Evolutionary conservation across 306 rosid species (phyloP).

Genomic region (Begonia fuchsioides): DNA sequence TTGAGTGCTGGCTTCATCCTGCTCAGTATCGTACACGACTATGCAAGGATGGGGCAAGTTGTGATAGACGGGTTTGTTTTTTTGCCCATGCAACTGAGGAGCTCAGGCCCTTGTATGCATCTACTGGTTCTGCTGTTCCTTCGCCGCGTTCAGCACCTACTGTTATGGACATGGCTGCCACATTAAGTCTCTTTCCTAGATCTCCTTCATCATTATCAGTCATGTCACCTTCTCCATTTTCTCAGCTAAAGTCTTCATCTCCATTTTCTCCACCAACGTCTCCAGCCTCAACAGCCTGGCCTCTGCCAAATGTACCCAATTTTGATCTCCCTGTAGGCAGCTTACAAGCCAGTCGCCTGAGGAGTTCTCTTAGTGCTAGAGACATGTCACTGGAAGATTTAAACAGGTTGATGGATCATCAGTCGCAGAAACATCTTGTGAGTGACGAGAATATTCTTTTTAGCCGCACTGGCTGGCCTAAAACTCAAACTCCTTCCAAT

Average conservation of each 20-base stretch:
- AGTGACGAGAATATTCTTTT: constrained; percentile 49
- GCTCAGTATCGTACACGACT: constrained; percentile 89
- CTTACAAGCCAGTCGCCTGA: constrained; percentile 73
- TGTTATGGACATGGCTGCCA: constrained; percentile 96
- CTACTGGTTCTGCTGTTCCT: constrained; percentile 80
- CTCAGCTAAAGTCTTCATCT: constrained; percentile 71
- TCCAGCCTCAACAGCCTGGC: constrained; percentile 47
- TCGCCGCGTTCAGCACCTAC: constrained; percentile 58
- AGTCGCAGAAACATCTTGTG: constrained; percentile 47
- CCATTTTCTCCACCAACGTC: constrained; percentile 26
- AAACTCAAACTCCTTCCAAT: constrained; percentile 62
- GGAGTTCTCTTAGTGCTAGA: constrained; percentile 75
- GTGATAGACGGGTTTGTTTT: constrained; percentile 73
- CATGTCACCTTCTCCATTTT: constrained; percentile 64
- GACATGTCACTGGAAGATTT: constrained; percentile 47
- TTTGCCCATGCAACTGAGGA: constrained; percentile 71
- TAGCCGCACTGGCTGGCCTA: constrained; percentile 44
- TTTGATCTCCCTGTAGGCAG: constrained; percentile 76
- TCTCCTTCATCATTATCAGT: constrained; percentile 68
- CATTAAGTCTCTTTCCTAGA: constrained; percentile 65
- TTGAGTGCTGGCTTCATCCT: constrained; percentile 94
- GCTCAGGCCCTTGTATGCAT: constrained; percentile 66
- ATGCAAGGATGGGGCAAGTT: constrained; percentile 74
- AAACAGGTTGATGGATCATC: constrained; percentile 35
- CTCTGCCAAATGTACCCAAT: constrained; percentile 76